Conservation (phyloP, 176 grass and related monocot genomes). For the Musa troglodytarum region DNA sequence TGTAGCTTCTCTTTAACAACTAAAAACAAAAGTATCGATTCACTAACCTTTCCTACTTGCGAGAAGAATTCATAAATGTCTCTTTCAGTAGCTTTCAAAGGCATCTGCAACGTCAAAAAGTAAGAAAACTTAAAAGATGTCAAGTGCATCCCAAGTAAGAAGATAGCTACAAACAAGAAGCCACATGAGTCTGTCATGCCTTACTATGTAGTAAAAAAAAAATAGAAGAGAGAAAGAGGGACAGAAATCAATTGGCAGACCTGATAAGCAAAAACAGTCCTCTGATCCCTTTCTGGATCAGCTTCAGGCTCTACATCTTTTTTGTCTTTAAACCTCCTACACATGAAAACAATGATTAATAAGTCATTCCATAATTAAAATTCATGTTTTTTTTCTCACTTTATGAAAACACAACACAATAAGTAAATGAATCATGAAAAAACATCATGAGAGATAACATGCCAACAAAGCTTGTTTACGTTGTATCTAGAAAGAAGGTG, state of each 20-base stretch:
- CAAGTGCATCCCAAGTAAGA: neutral
- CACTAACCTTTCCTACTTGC: conserved; percentile 18
- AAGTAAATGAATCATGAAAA: no score
- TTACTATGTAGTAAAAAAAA: neutral
- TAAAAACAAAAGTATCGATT: neutral
- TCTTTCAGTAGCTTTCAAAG: conserved; percentile 15
- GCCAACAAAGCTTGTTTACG: no score
- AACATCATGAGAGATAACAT: no score
- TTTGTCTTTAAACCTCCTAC: conserved; percentile 15
- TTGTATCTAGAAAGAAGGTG: no score
- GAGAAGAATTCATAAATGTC: conserved; percentile 18
- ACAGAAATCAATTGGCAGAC: neutral
- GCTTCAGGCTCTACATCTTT: conserved; percentile 16
- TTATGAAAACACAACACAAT: no score
- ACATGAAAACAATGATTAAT: neutral
- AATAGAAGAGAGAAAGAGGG: neutral
- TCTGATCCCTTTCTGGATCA: conserved; percentile 23
- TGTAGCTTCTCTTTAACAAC: conserved; percentile 2
- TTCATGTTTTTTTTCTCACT: no score
- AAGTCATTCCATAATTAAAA: no score
- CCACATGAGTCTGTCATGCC: neutral
- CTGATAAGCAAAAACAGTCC: conserved; percentile 27
- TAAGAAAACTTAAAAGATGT: neutral
- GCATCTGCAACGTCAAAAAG: conserved; percentile 2
- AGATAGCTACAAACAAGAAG: neutral